Percentiles rank a stretch among this genome's conserved stretches.
These are phyloP conservation scores for Wallacemonas sp. DNA, from an alignment of 208 protist species.

Conservation along the genomic window DNA sequence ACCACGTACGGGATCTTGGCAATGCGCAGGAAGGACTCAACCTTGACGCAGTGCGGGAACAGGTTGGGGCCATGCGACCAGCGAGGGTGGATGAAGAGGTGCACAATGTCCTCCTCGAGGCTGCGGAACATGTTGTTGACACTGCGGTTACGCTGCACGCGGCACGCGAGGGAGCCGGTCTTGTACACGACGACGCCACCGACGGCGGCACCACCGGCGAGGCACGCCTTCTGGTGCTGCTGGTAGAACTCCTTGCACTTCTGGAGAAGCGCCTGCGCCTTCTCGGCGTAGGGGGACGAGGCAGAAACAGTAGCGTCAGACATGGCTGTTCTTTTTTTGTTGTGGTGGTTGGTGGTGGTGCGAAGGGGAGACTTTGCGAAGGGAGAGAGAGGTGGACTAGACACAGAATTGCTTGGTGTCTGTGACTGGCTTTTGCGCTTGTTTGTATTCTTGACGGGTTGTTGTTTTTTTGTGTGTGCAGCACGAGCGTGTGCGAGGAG, in stretches of 20 bases:
- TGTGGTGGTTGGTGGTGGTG: neutral
- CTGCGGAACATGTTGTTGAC: slow-evolving; percentile 37
- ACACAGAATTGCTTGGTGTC: neutral
- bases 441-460: no score
- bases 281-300: neutral
- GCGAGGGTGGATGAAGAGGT: slow-evolving; percentile 70
- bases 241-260: slow-evolving; percentile 35
- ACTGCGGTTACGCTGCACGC: slow-evolving; percentile 21
- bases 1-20: slow-evolving; percentile 71
- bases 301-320: slow-evolving; percentile 3
- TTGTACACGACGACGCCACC: slow-evolving; percentile 36
- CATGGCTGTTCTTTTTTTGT: slow-evolving; percentile 4
- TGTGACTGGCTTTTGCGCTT: no score
- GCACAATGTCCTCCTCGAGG: slow-evolving; percentile 58
- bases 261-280: slow-evolving; percentile 19
- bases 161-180: slow-evolving; percentile 25
- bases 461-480: no score
- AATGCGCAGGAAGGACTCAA: slow-evolving; percentile 73
- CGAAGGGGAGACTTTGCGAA: no score
- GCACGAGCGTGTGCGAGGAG: no score
- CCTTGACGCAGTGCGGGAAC: slow-evolving; percentile 64
- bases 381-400: no score
- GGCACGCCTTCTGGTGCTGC: slow-evolving; percentile 29
- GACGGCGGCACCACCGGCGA: slow-evolving; percentile 30
- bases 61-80: slow-evolving; percentile 76